phyloP scores from a whole-genome alignment of 768 basidiomycete species.

The Phylloporus scabripes region DNA sequence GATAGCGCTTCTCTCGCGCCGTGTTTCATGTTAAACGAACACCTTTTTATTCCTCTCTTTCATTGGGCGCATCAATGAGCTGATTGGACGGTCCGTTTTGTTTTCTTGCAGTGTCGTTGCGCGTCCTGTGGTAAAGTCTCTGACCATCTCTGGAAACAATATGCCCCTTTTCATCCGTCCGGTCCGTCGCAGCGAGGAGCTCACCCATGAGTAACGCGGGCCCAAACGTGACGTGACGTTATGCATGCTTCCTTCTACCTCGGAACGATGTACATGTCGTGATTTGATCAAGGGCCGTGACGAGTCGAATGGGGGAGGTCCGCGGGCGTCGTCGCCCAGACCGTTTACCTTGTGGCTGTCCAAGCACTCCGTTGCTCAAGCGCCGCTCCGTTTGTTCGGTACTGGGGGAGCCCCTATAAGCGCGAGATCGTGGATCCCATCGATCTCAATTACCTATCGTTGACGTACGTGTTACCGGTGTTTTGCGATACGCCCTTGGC shows the following conservation, averaged over 20 bases:
- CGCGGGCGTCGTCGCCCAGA: no score
- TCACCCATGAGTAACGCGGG: slow-evolving; percentile 5
- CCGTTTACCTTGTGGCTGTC: no score
- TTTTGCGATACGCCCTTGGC: no score
- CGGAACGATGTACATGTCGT: slow-evolving; percentile 13
- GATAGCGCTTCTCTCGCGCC: slow-evolving; percentile 8
- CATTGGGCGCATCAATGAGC: slow-evolving; percentile 5
- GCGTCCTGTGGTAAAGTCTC: slow-evolving; percentile 53
- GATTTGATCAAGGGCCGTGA: slow-evolving; percentile 11
- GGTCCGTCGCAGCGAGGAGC: slow-evolving; percentile 12
- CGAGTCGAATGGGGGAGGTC: no score
- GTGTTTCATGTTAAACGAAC: slow-evolving; percentile 17
- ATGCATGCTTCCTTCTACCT: slow-evolving; percentile 6
- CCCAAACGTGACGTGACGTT: slow-evolving; percentile 20
- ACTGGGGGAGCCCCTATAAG: no score
- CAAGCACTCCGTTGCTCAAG: no score
- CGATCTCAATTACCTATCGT: slow-evolving; percentile 12
- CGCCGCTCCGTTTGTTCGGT: no score
- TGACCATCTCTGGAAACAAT: slow-evolving; percentile 50
- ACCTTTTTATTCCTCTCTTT: slow-evolving; percentile 1
- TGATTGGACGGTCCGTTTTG: slow-evolving; percentile 12
- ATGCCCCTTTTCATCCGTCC: slow-evolving; percentile 52
- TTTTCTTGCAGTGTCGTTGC: slow-evolving; percentile 41
- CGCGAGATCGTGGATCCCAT: slow-evolving; percentile 12
- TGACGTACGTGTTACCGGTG: not conserved